Evolutionary conservation across 495 filamentous ascomycete genomes (phyloP), one percentile per base, ranked within the genome.

Genomic region (Podospora comata): DNA sequence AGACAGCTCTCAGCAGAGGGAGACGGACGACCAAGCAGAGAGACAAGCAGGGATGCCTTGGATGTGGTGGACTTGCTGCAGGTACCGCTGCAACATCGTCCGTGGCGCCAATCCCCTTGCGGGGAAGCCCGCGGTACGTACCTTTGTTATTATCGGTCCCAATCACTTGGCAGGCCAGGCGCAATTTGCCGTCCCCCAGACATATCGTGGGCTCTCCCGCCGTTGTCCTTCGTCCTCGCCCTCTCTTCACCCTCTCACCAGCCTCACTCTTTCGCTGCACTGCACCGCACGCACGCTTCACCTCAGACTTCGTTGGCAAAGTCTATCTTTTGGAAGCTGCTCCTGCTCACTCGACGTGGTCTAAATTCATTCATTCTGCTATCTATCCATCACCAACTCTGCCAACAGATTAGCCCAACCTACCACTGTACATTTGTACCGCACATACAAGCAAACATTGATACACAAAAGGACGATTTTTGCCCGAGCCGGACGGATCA

Each of bases 251-350:
- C 64, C 65, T 57, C 70, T 48, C 67, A 44, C 30, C 63, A 44
- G 34, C 61, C 62, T 59, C 64, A n/a, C 64, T 60, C 54, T 32
- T 27, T 32, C 32, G n/a, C 32, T 26, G 61, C 55, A 60, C 63
- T 32, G 54, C 53, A 34, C 62, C 67, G 19, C 54, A 19, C 55
- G 55, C 18, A 58, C 55, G 67, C 68, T 70, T 69, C 64, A 70
- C 66, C 72, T 77, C 74, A 81, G 83, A 77, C 83, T 84, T 84
- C 83, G 83, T 85, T 85, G 83, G 83, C 83, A 85, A 81, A 85
- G 83, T 84, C 81, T 82, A 76, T 73, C 72, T 67, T 73, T 62
- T 72, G 70, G 73, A 77, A 58, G 55, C 55, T 58, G 71, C 63
- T 26, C 71, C 76, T 78, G 81, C 78, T 72, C 80, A 82, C 75